phyloP scores from a whole-genome alignment of 345 rosid species.

The Toxicodendron radicans region DNA sequence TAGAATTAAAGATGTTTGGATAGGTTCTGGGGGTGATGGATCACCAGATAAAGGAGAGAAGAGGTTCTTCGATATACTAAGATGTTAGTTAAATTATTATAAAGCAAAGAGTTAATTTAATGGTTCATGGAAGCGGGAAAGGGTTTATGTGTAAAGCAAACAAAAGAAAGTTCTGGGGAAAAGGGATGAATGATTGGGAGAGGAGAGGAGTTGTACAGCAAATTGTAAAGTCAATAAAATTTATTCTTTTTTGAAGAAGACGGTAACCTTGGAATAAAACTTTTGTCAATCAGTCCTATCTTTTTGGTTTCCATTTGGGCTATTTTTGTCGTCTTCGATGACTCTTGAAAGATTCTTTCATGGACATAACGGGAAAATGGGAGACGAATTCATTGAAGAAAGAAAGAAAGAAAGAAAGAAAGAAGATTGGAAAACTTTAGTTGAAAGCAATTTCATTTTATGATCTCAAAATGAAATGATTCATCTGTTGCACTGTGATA shows the following conservation, averaged over 20 bases:
- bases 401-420: background rate
- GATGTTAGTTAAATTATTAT: background rate
- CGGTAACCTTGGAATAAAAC: constrained; percentile 8
- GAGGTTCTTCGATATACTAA: constrained; percentile 9
- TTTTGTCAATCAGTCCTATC: constrained; percentile 10
- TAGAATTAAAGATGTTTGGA: background rate
- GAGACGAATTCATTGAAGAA: background rate
- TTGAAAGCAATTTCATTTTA: background rate
- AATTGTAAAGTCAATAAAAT: background rate
- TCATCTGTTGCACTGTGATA: no score
- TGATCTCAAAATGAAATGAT: no score
- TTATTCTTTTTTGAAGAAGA: constrained; percentile 10
- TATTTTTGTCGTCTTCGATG: background rate
- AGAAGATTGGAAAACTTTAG: background rate
- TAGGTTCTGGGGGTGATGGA: constrained; percentile 1
- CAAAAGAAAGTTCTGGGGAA: no score
- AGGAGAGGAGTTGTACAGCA: background rate
- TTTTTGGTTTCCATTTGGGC: no score
- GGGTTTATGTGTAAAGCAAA: no score
- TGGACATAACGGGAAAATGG: background rate
- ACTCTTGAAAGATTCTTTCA: constrained; percentile 7
- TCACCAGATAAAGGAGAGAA: background rate
- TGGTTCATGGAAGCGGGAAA: no score
- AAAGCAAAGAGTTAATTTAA: no score
- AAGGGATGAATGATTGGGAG: no score